phyloP scores from a whole-genome alignment of 2,329 filamentous ascomycete genomes.

The Beauveria sp. region DNA sequence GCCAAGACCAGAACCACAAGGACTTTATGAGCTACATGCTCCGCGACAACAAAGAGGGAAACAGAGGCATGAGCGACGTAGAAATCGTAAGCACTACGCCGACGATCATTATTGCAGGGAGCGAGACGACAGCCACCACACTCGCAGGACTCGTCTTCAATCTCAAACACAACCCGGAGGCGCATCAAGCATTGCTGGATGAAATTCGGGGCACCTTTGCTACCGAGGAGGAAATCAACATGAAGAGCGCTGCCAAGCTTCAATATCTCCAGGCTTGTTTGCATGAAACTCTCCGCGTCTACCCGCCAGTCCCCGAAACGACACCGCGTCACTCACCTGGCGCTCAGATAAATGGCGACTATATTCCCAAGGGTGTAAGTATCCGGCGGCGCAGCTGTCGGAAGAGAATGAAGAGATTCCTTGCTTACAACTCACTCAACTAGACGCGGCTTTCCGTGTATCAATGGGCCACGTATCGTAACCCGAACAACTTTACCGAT shows the following conservation, averaged over 20 bases:
- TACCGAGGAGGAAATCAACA: constrained; percentile 28
- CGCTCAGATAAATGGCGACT: constrained; percentile 24
- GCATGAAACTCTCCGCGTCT: constrained; percentile 35
- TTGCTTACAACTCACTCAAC: not conserved
- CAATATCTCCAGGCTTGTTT: constrained; percentile 34
- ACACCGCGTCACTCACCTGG: constrained; percentile 24
- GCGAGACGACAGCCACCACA: constrained; percentile 27
- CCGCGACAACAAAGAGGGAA: constrained; percentile 21
- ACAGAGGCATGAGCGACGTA: constrained; percentile 22
- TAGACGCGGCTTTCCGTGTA: constrained; percentile 26
- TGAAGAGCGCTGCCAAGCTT: constrained; percentile 21
- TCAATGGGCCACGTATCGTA: constrained; percentile 38
- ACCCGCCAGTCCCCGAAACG: constrained; percentile 25
- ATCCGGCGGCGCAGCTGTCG: too few species aligned
- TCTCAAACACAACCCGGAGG: constrained; percentile 24
- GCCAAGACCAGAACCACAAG: not conserved
- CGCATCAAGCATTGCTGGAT: constrained; percentile 20
- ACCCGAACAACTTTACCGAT: constrained; percentile 35
- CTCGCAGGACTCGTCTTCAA: constrained; percentile 24
- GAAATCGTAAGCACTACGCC: constrained; percentile 27
- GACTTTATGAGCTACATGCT: constrained; percentile 24
- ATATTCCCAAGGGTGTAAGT: constrained; percentile 28
- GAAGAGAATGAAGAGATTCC: too few species aligned
- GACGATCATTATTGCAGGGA: constrained; percentile 23
- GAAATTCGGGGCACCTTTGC: constrained; percentile 30